Evolutionary conservation across 306 rosid species (phyloP).

Genomic region (Prunus kanzakura): DNA sequence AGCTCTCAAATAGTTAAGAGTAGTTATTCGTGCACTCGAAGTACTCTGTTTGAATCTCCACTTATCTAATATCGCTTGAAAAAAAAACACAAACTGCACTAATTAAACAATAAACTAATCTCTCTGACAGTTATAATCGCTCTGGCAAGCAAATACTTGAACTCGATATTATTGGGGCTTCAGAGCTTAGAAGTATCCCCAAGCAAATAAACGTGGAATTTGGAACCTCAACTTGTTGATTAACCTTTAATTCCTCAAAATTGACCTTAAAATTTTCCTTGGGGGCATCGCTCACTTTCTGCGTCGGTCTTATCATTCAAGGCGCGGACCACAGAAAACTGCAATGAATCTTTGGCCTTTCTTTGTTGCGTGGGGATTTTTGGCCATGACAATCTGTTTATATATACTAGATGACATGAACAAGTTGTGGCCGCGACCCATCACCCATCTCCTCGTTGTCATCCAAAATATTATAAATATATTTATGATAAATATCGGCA

Average conservation of each 20-base stretch:
- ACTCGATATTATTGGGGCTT: not conserved
- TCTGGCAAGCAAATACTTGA: too few species aligned
- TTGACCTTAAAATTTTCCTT: not conserved
- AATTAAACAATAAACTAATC: too few species aligned
- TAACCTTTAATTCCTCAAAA: not conserved
- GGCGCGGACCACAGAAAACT: slow-evolving; percentile 3
- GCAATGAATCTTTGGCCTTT: slow-evolving; percentile 1
- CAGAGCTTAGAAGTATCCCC: not conserved
- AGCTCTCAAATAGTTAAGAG: too few species aligned
- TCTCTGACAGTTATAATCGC: too few species aligned
- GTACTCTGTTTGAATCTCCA: too few species aligned
- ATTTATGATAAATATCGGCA: not conserved
- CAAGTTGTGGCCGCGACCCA: not conserved
- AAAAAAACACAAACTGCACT: not conserved
- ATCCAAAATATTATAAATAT: not conserved
- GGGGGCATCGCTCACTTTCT: not conserved
- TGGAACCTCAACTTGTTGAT: not conserved
- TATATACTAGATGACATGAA: not conserved
- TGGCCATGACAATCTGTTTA: not conserved
- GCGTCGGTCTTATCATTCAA: slow-evolving; percentile 4
- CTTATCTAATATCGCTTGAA: too few species aligned
- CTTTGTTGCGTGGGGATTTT: slow-evolving; percentile 2
- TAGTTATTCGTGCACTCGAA: too few species aligned
- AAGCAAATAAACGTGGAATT: not conserved
- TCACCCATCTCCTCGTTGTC: slow-evolving; percentile 5